A percentile compares a stretch with the other conserved stretches of the same genome.
Conservation (phyloP, 2,329 filamentous ascomycete species). For the Nemania sp. region DNA sequence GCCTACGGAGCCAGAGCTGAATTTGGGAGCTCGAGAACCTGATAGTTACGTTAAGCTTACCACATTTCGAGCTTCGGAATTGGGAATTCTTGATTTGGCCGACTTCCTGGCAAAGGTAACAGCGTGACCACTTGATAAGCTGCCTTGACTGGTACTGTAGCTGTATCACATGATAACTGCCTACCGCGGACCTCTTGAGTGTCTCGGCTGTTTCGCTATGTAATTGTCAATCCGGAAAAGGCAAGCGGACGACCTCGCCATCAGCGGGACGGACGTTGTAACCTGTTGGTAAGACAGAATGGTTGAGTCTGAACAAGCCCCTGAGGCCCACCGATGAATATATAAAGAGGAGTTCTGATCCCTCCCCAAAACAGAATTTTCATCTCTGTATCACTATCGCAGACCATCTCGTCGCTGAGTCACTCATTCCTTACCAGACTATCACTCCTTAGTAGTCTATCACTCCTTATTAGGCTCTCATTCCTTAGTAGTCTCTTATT, state of each 20-base stretch:
- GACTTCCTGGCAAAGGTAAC: slow-evolving; percentile 11
- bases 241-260: slow-evolving; percentile 11
- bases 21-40: slow-evolving; percentile 15
- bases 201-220: slow-evolving; percentile 3
- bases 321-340: slow-evolving; percentile 14
- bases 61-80: slow-evolving; percentile 8
- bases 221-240: slow-evolving; percentile 11
- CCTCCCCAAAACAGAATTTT: slow-evolving; percentile 12
- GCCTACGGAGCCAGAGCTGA: slow-evolving; percentile 11
- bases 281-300: slow-evolving; percentile 11
- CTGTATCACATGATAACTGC: not conserved
- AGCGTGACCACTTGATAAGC: slow-evolving; percentile 16
- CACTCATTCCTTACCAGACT: slow-evolving; percentile 16
- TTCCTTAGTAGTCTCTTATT: slow-evolving; percentile 11
- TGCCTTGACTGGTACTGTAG: slow-evolving; percentile 7
- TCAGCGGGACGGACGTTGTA: slow-evolving; percentile 7
- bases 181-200: not conserved
- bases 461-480: slow-evolving; percentile 5
- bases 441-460: slow-evolving; percentile 11
- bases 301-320: slow-evolving; percentile 9
- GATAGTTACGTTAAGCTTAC: slow-evolving; percentile 12
- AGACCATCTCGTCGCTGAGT: slow-evolving; percentile 15
- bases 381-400: slow-evolving; percentile 14
- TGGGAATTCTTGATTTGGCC: slow-evolving; percentile 11
- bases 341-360: slow-evolving; percentile 16